Percentiles rank a stretch among this genome's conserved stretches.
These are phyloP conservation scores for Saccharomycopsis hybrid DNA, from an alignment of 1,139 yeast species.

Conservation along the genomic window DNA sequence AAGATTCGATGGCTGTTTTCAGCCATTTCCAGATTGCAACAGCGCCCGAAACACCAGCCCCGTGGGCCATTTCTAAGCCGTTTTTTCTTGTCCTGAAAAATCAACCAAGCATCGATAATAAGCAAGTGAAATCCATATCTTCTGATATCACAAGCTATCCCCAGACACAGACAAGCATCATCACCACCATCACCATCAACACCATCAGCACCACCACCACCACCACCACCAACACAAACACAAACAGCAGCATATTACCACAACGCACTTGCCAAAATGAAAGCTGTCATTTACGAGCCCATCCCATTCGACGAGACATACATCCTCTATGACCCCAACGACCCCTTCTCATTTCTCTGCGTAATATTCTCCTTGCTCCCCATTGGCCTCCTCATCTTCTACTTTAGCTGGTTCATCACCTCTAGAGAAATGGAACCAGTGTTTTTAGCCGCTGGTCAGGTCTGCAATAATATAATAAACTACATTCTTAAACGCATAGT, in stretches of 20 bases:
- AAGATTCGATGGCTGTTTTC: too few relatives aligned
- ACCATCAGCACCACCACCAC: too few relatives aligned
- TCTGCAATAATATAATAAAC: constrained; percentile 68
- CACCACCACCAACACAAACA: too few relatives aligned
- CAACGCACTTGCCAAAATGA: constrained; percentile 21
- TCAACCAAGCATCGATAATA: too few relatives aligned
- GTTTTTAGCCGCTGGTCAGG: constrained; percentile 79
- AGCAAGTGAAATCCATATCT: too few relatives aligned
- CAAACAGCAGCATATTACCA: not conserved
- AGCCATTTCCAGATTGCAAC: too few relatives aligned
- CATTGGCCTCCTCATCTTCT: constrained; percentile 68
- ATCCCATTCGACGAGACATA: constrained; percentile 56
- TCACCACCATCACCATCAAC: too few relatives aligned
- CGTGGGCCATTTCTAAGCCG: too few relatives aligned
- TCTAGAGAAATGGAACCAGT: constrained; percentile 85
- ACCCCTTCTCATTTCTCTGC: constrained; percentile 49
- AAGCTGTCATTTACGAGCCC: constrained; percentile 8
- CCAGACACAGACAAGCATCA: too few relatives aligned
- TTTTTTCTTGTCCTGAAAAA: too few relatives aligned
- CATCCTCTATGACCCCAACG: constrained; percentile 69
- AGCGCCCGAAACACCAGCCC: too few relatives aligned
- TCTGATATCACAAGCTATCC: too few relatives aligned
- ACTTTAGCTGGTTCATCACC: constrained; percentile 75
- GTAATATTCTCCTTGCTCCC: constrained; percentile 84
- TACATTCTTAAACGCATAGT: constrained; percentile 57